phyloP scores from a whole-genome alignment of 768 basidiomycete species.

The Dioszegia aurantiaca region DNA sequence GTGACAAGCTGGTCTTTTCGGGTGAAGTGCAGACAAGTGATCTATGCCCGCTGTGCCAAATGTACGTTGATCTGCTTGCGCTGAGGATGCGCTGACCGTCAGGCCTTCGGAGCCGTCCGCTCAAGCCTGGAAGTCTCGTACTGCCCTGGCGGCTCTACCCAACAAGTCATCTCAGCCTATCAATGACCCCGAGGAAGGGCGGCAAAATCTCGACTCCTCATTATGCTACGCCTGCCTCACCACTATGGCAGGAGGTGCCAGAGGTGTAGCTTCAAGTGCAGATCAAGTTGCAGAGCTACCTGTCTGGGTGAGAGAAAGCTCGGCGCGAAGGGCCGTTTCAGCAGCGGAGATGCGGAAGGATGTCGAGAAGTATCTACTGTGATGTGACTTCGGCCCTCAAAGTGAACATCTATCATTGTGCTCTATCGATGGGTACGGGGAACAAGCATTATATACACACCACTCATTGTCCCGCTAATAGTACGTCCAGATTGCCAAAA shows the following conservation, averaged over 20 bases:
- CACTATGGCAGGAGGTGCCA: conserved; percentile 31
- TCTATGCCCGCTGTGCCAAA: conserved; percentile 39
- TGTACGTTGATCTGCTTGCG: conserved; percentile 27
- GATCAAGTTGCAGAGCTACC: conserved; percentile 25
- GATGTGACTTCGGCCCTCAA: background rate
- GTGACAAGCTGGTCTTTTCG: conserved; percentile 48
- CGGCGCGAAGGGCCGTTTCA: no score
- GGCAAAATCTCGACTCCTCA: conserved; percentile 20
- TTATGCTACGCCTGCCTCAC: conserved; percentile 51
- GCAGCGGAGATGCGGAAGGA: conserved; percentile 40
- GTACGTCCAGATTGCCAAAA: no score
- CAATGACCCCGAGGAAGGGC: background rate
- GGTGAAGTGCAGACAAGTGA: conserved; percentile 18
- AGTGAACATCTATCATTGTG: no score
- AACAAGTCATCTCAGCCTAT: conserved; percentile 1
- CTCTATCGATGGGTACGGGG: no score
- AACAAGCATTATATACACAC: no score
- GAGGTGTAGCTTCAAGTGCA: background rate
- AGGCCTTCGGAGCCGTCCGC: conserved; percentile 48
- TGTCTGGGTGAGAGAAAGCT: conserved; percentile 31
- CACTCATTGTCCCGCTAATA: no score
- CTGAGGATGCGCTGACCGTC: conserved; percentile 7
- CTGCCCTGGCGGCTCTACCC: conserved; percentile 39
- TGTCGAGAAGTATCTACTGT: conserved; percentile 38
- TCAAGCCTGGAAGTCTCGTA: conserved; percentile 48